phyloP scores from a whole-genome alignment of 768 basidiomycete species.

The Rhodotorula babjevae region DNA sequence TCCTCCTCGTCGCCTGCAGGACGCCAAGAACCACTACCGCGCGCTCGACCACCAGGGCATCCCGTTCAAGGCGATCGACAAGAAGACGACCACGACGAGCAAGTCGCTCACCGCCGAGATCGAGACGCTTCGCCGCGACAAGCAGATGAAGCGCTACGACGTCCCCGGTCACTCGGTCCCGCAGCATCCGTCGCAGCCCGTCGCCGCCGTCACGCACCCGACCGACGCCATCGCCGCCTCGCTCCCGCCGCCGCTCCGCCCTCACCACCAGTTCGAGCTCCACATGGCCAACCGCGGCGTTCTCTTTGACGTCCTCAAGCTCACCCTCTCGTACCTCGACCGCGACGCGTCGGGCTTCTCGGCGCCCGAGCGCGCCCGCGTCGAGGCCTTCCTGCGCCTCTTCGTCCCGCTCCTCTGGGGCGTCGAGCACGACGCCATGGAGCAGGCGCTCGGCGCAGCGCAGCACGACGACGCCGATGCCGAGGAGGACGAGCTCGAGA shows the following conservation, averaged over 20 bases:
- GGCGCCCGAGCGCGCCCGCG: conserved; percentile 68
- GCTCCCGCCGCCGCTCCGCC: conserved; percentile 48
- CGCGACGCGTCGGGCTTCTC: conserved; percentile 63
- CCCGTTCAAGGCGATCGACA: conserved; percentile 91
- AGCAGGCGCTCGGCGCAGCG: conserved; percentile 48
- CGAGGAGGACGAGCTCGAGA: conserved; percentile 58
- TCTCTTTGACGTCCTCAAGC: conserved; percentile 75
- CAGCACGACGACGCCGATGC: conserved; percentile 20
- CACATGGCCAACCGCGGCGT: conserved; percentile 60
- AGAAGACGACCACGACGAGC: conserved; percentile 79
- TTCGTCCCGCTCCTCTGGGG: conserved; percentile 80
- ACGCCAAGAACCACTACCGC: conserved; percentile 97
- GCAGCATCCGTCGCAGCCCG: conserved; percentile 4
- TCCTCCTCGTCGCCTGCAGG: conserved; percentile 43
- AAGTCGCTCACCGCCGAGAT: conserved; percentile 77
- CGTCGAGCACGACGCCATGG: conserved; percentile 50
- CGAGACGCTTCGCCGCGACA: conserved; percentile 57
- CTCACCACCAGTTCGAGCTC: conserved; percentile 62
- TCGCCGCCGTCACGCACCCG: conserved; percentile 6
- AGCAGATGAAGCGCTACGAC: conserved; percentile 46
- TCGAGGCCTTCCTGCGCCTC: conserved; percentile 77
- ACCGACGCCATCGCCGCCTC: conserved; percentile 47
- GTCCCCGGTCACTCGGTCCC: conserved; percentile 8
- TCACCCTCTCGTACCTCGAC: conserved; percentile 86
- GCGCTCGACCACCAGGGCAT: conserved; percentile 93